phyloP scores from a whole-genome alignment of 2,329 filamentous ascomycete species.

The Grosmannia penicillata region DNA sequence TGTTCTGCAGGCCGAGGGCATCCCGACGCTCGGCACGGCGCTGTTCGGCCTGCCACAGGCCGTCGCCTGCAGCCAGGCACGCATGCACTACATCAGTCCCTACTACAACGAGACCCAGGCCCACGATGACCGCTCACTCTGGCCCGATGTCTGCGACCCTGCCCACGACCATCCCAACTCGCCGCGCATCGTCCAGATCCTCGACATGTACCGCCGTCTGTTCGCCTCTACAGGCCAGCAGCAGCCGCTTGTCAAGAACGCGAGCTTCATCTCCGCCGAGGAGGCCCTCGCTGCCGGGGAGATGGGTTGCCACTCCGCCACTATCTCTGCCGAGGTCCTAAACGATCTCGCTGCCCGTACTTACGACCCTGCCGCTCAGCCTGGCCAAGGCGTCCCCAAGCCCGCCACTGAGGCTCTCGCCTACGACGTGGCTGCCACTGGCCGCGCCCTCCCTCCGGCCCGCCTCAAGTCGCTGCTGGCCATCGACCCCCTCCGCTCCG shows the following conservation, averaged over 20 bases:
- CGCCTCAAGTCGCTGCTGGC: conserved; percentile 21
- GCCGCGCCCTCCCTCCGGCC: conserved; percentile 18
- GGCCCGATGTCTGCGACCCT: conserved; percentile 30
- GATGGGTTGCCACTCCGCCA: conserved; percentile 30
- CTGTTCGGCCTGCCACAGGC: conserved; percentile 32
- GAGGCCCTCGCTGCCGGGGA: conserved; percentile 31
- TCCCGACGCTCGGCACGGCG: conserved; percentile 28
- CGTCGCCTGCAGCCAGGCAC: conserved; percentile 31
- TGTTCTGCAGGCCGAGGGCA: conserved; percentile 26
- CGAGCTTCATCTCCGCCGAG: conserved; percentile 26
- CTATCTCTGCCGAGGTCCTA: conserved; percentile 24
- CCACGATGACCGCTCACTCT: conserved; percentile 26
- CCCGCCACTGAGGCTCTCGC: conserved; percentile 22
- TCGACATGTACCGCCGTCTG: conserved; percentile 29
- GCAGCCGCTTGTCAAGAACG: conserved; percentile 32
- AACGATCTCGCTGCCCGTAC: conserved; percentile 17
- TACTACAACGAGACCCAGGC: conserved; percentile 32
- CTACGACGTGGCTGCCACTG: conserved; percentile 20
- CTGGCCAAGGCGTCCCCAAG: conserved; percentile 23
- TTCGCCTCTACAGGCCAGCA: conserved; percentile 30
- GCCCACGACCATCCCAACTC: conserved; percentile 31
- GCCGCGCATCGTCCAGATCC: conserved; percentile 30
- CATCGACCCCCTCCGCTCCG: conserved; percentile 22
- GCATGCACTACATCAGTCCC: conserved; percentile 31
- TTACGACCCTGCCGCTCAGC: conserved; percentile 22